Conservation (phyloP, 2,329 filamentous ascomycete genomes). For the Scedosporium aurantiacum region DNA sequence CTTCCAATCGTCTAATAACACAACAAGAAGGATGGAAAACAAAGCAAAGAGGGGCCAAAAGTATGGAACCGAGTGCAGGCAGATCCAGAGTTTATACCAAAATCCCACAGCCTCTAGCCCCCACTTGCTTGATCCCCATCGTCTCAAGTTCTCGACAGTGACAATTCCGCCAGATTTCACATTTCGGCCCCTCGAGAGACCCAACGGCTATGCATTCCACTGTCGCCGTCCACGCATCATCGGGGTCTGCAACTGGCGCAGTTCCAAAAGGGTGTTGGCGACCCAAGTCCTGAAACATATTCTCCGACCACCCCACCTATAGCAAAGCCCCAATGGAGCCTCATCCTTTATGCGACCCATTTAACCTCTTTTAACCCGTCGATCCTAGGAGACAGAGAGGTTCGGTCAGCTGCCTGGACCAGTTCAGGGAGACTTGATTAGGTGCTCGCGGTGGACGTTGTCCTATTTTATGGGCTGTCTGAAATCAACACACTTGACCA, state of each 20-base stretch:
- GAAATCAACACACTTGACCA: not conserved
- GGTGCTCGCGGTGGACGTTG: not conserved
- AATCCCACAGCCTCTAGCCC: not conserved
- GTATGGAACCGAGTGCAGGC: not conserved
- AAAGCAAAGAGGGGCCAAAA: conserved; percentile 2
- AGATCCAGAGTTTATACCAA: conserved; percentile 1
- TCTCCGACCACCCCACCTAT: not conserved
- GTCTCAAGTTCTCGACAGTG: not conserved
- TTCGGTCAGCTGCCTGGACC: not conserved
- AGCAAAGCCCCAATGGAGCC: not conserved
- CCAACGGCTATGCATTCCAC: not conserved
- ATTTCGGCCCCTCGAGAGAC: not conserved
- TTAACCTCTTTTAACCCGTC: conserved; percentile 4
- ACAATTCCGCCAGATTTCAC: not conserved
- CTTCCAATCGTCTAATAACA: not conserved
- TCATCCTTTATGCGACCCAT: conserved; percentile 4
- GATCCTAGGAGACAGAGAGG: not conserved
- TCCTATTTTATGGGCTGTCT: not conserved
- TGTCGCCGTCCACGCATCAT: not conserved
- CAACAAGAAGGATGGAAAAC: not conserved
- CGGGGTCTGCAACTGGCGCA: not conserved
- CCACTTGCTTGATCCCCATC: not conserved
- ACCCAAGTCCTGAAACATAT: conserved; percentile 4
- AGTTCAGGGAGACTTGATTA: not conserved
- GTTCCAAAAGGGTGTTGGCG: not conserved